Percentiles rank a stretch among this genome's conserved stretches.
These are phyloP conservation scores for Suillus placidus DNA, from an alignment of 768 basidiomycete species.

Conservation along the genomic window DNA sequence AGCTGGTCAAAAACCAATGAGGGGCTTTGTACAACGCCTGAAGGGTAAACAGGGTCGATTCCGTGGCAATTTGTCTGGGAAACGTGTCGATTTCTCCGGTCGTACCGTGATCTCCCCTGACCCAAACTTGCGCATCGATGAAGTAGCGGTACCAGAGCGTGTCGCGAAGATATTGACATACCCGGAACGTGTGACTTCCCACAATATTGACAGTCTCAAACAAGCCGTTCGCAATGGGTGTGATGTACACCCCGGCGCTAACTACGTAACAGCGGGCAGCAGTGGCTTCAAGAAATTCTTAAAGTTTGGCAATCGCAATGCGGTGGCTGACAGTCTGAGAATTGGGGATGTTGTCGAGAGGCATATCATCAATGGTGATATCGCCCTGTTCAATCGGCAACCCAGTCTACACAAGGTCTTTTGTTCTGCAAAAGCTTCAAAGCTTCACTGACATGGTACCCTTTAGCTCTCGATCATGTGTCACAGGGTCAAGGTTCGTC, in stretches of 20 bases:
- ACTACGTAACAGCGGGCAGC: constrained; percentile 83
- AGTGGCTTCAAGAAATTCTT: constrained; percentile 85
- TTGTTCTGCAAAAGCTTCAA: not conserved
- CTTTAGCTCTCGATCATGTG: constrained; percentile 95
- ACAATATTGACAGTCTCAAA: constrained; percentile 81
- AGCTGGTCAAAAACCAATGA: constrained; percentile 89
- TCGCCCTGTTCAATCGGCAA: constrained; percentile 97
- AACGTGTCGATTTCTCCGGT: constrained; percentile 98
- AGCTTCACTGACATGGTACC: constrained; percentile 12
- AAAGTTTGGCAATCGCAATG: constrained; percentile 80
- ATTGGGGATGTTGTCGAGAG: constrained; percentile 94
- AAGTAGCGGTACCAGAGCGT: constrained; percentile 95
- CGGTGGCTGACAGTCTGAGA: constrained; percentile 78
- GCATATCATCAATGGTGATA: constrained; percentile 93
- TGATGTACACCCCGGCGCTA: constrained; percentile 93
- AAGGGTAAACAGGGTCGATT: constrained; percentile 99
- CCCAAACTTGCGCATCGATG: constrained; percentile 97
- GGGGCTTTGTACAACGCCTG: constrained; percentile 95
- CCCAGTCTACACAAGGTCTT: constrained; percentile 93
- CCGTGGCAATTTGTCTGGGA: constrained; percentile 96
- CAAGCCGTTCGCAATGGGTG: constrained; percentile 85
- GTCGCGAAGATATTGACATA: constrained; percentile 95
- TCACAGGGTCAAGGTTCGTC: constrained; percentile 93
- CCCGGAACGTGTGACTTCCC: constrained; percentile 90
- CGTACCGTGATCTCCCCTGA: constrained; percentile 99